Evolutionary conservation across 108 stramenopile species (phyloP).

Genomic region (Cyclotella choctawhatcheeana): DNA sequence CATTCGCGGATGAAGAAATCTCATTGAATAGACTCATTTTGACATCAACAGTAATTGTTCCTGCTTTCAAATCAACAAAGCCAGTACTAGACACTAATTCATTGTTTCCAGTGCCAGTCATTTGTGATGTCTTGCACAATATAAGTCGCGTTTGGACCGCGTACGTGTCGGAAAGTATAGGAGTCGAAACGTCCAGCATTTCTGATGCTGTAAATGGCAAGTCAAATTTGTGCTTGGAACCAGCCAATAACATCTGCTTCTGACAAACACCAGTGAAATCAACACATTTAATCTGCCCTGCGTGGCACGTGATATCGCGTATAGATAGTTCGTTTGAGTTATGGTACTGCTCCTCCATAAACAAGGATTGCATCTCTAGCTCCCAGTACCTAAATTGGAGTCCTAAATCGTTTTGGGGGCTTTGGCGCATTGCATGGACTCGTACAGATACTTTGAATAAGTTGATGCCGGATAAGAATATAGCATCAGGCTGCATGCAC

Average conservation of each 20-base stretch:
- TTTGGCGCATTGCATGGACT: constrained; percentile 64
- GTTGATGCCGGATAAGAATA: constrained; percentile 62
- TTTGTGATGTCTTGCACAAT: constrained; percentile 41
- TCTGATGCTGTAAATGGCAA: constrained; percentile 74
- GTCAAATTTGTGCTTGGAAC: constrained; percentile 12
- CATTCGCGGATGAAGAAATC: constrained; percentile 17
- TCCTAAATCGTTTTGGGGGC: constrained; percentile 29
- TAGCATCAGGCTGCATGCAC: constrained; percentile 82
- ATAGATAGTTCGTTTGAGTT: constrained; percentile 49
- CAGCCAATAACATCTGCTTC: constrained; percentile 41
- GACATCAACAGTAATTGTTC: constrained; percentile 17
- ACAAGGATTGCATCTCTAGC: constrained; percentile 45
- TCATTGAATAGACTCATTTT: constrained; percentile 23
- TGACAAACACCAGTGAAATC: constrained; percentile 61
- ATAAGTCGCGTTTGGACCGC: constrained; percentile 38
- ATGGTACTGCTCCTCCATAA: constrained; percentile 58
- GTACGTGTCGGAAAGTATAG: constrained; percentile 20
- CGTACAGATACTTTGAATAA: constrained; percentile 58
- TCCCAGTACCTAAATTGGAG: constrained; percentile 78
- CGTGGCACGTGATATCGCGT: constrained; percentile 59
- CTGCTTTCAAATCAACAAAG: constrained; percentile 29
- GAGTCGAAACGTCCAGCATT: constrained; percentile 63
- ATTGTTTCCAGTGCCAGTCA: constrained; percentile 39
- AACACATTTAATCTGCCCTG: constrained; percentile 51
- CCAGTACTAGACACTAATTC: constrained; percentile 46